Evolutionary conservation across 2,329 filamentous ascomycete genomes (phyloP), one percentile per base, ranked within the genome.

Genomic region (Parastagonospora nodorum): DNA sequence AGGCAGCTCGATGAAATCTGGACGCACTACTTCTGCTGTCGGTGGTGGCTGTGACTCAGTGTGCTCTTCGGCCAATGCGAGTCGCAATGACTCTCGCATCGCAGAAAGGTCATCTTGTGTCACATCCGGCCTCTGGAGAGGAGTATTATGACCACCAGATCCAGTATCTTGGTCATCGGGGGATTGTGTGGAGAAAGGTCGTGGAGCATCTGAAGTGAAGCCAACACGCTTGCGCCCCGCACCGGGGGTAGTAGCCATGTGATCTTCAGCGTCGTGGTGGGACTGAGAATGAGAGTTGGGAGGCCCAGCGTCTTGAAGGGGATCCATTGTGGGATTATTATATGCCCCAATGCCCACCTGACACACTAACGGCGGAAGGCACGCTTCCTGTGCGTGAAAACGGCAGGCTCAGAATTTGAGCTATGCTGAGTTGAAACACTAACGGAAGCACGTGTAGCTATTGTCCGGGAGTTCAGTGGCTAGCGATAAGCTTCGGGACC

Each of bases 191-290:
- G 59, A 58, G 16, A 51, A 49, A 1, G 57, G 53, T 8, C 50
- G 50, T 15, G 64, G 38, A 36, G 52, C 43, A 39, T 66, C 66
- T 36, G 63, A 47, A 19, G 59, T 67, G 53, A 71, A 74, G 32
- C 69, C 71, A 41, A 74, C 71, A 37, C 68, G 66, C 53, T 74
- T 74, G 14, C 64, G 63, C 11, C 63, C 62, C 41, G 60, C 61
- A 7, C 64, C 62, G 38, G 61, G 53, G 40, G 64, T 57, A 15
- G 64, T 51, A 42, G 62, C 51, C 67, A 71, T 69, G 19, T 58
- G 59, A 35, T 64, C 67, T 37, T 68, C 64, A 19, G 54, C 42
- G 37, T 55, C 50, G 38, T 31, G 55, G 27, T 53, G 51, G 32
- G 56, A 48, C 39, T 55, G 53, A 27, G 60, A 63, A 29, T 54